A percentile compares a stretch with the other conserved stretches of the same genome.
These are phyloP conservation scores for Aquilaria malaccensis DNA, from an alignment of 345 rosid genomes.

Conservation along the genomic window DNA sequence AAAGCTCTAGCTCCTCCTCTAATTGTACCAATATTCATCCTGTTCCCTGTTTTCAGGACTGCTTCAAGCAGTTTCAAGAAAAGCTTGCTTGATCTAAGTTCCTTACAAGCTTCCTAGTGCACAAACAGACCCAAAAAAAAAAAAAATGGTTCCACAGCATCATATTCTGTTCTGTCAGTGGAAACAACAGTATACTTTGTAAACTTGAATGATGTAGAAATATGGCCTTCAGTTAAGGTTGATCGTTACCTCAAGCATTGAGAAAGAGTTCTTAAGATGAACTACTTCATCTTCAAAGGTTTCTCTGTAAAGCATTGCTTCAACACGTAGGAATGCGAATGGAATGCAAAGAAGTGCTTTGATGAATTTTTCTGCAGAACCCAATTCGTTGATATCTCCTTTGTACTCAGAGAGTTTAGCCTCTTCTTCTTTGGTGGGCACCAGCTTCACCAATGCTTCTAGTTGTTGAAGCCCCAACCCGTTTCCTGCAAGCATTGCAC, in stretches of 20 bases:
- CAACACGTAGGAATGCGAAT: slow-evolving; percentile 61
- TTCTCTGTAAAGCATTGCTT: slow-evolving; percentile 90
- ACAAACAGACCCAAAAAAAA: slow-evolving; percentile 3
- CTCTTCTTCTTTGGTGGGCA: slow-evolving; percentile 91
- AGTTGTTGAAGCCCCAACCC: slow-evolving; percentile 72
- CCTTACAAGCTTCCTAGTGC: slow-evolving; percentile 89
- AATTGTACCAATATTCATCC: slow-evolving; percentile 94
- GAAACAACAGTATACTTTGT: not conserved
- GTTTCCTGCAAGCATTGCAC: slow-evolving; percentile 35
- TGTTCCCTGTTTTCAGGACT: slow-evolving; percentile 90
- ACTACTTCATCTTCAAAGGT: slow-evolving; percentile 86
- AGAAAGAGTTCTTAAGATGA: slow-evolving; percentile 83
- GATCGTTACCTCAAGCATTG: slow-evolving; percentile 67
- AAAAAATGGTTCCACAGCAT: too few species aligned
- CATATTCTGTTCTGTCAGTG: too few species aligned
- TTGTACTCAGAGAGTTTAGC: slow-evolving; percentile 54
- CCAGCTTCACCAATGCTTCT: slow-evolving; percentile 92
- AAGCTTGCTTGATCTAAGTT: slow-evolving; percentile 84
- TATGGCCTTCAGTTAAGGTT: not conserved
- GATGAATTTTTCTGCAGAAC: slow-evolving; percentile 75
- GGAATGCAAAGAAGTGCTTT: slow-evolving; percentile 51
- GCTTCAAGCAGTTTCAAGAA: slow-evolving; percentile 89
- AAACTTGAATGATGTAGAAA: not conserved
- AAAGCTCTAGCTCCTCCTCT: slow-evolving; percentile 95
- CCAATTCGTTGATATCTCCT: slow-evolving; percentile 73